Base-by-base conservation (phyloP, 2,329 filamentous ascomycete species). In the Fusarium setosum region DNA sequence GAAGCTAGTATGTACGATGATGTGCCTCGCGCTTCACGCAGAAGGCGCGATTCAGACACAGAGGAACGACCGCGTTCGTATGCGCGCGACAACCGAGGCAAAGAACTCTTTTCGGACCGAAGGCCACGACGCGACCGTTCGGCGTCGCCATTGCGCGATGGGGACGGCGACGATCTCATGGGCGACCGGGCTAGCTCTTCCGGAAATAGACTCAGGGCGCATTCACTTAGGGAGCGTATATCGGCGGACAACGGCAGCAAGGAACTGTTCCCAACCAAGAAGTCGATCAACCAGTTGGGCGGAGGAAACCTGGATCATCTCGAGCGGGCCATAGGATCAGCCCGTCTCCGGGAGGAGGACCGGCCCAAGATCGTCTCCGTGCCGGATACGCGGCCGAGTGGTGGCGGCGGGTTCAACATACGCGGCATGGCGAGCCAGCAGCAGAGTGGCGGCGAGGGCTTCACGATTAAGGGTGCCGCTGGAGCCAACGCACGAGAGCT, bases 1-100 rank as follows among this genome's bases (percentile, higher is more conserved):
- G 88, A 92, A 70, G 91, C 89, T 32, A 92, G 87, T 72, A 91
- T 97, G 82, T 97, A 96, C 77, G 93, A 96, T 67, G 93, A 97
- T 71, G 86, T 78, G 15, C 78, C 81, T 20, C 79, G 75, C 10
- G 56, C 72, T 3, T 48, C 72, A 31, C 64, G 52, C n/a, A 66
- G 70, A 47, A 68, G 73, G 48, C 63, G 64, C 18, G 53, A 71
- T 32, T 75, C 73, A 5, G 72, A 68, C 15, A 59, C 57, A 10
- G 70, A 68, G 9, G 77, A 77, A 17, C 72, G 69, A 5, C 59
- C 65, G 18, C 70, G 68, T 7, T 75, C 76, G 7, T 74, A 73
- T 26, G 65, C 75, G 5, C 63, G 68, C 5, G 75, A 76, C 37
- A 88, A 87, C 63, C 77, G 78, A 12, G 81, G 81, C 50, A 89